Base-by-base conservation (phyloP, 148 eudicot genomes). In the Arbutus unedo region DNA sequence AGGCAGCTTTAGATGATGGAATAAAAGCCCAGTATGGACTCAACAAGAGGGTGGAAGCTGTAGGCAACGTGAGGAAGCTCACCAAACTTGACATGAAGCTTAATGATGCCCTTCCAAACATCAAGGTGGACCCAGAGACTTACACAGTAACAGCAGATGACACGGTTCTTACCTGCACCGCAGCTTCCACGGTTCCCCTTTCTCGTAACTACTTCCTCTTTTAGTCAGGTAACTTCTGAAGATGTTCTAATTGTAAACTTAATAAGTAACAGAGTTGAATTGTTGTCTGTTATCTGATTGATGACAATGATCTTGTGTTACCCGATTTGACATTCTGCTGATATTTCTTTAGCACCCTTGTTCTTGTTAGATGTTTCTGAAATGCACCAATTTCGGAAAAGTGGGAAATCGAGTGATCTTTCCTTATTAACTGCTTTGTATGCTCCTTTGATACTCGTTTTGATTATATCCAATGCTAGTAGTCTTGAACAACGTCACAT, bases 51-150 rank as follows among this genome's bases (percentile, higher is more conserved):
- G 97, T 94, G 21, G 92, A 89, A 89, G 94, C 97, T 47, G 99
- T 96, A 48, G 77, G 92, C 55, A 90, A 93, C 62, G 92, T 91
- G 77, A 91, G 93, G 85, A 86, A 79, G 56, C 84, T 96, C 60
- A 88, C 91, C 8, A 96, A 96, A 87, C 93, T 93, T 57, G 93
- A 96, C 88, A 96, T 94, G 99, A 96, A 93, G 89, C 93, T 96
- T 48, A 94, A 96, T 83, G 90, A 93, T 67, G 93, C 97, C 45
- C 94, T 96, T 66, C 99, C 99, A 19, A 76, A 89, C 55, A 94
- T 96, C 80, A 78, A 87, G 5, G 95, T 96, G 8, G 97, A 96
- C 82, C 97, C 99, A 6, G 99, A 96, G 88, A 89, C 91, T 5
- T 96, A 93, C 88, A 86, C 86, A 9, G 97, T 96, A 59, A 90